These are phyloP conservation scores for Priceomyces castillae DNA, from an alignment of 805 yeast genomes.

Conservation along the genomic window DNA sequence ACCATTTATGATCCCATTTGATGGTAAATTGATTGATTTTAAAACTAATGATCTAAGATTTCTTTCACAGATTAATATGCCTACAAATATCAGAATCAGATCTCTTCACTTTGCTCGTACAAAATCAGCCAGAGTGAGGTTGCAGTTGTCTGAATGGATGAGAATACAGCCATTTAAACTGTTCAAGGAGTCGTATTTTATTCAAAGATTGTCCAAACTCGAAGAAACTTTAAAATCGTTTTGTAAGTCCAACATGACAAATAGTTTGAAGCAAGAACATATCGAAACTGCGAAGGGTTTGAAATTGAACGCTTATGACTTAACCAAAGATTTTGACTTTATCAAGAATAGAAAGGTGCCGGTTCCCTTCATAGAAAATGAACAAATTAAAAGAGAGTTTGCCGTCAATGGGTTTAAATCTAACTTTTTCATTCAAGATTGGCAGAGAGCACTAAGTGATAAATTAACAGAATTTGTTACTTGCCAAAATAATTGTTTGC, in stretches of 20 bases:
- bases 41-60: conserved; percentile 36
- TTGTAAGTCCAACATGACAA: conserved; percentile 13
- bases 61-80: conserved; percentile 8
- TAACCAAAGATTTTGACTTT: conserved; percentile 19
- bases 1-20: conserved; percentile 15
- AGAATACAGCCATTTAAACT: conserved; percentile 33
- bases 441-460: conserved; percentile 29
- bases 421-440: conserved; percentile 22
- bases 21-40: conserved; percentile 36
- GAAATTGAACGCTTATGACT: conserved; percentile 16
- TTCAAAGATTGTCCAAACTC: conserved; percentile 17
- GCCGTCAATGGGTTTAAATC: conserved; percentile 7
- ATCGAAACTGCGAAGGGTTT: conserved; percentile 20
- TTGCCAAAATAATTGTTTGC: conserved; percentile 25
- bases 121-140: conserved; percentile 18
- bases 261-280: conserved; percentile 15
- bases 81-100: conserved; percentile 10
- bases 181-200: conserved; percentile 20
- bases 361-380: conserved; percentile 9
- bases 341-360: conserved; percentile 8
- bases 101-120: conserved; percentile 16
- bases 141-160: conserved; percentile 39
- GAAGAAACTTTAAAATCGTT: conserved; percentile 13
- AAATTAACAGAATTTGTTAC: conserved; percentile 23
- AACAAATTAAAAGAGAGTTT: conserved; percentile 9